Evolutionary conservation across 805 yeast species (phyloP), one percentile per base, ranked within the genome.

Genomic region (Kodamaea sagamina): DNA sequence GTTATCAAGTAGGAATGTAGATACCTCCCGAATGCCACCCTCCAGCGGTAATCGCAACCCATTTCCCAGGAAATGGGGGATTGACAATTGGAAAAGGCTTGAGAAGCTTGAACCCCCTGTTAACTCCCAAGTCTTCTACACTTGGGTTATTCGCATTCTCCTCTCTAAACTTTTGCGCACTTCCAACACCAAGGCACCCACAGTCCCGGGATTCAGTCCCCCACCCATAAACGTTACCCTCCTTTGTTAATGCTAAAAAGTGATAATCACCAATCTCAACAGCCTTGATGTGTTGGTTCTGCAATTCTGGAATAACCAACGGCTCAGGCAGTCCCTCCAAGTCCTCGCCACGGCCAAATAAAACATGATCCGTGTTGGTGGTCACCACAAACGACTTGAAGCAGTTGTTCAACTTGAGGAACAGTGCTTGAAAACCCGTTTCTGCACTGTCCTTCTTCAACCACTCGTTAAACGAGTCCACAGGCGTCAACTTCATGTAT

Each of bases 1-100:
- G n/a, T 22, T 22, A 6, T 11, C 9, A 28, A 28, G 11, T 28
- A 9, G 34, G 34, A 4, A 29, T 29, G 11, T 15, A 42, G 8
- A 86, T 65, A 1, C 89, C 89, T 34, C 82, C 80, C 4, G 88
- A 77, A 45, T 86, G 93, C 92, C 92, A 86, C 1, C 93, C 95
- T 11, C 81, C 82, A 5, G 90, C 88, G 1, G 86, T 75, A 25
- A 84, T 74, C 0, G 82, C 81, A 15, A 84, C 59, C 55, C 83
- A 79, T 24, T 65, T 63, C 3, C 78, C 78, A 5, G 40, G 37
- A 1, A 67, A 61, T 2, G 88, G 17, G 4, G 34, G 88, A 19
- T 58, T 65, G 1, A 51, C 48, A 1, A 72, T 61, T 17, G 41
- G 32, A 6, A 47, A 39, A 2, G 66, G 67, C 17, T 39, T 49